Evolutionary conservation across 202 grass and related monocot genomes (phyloP), one percentile per base, ranked within the genome.

Genomic region (Panicum hallii): DNA sequence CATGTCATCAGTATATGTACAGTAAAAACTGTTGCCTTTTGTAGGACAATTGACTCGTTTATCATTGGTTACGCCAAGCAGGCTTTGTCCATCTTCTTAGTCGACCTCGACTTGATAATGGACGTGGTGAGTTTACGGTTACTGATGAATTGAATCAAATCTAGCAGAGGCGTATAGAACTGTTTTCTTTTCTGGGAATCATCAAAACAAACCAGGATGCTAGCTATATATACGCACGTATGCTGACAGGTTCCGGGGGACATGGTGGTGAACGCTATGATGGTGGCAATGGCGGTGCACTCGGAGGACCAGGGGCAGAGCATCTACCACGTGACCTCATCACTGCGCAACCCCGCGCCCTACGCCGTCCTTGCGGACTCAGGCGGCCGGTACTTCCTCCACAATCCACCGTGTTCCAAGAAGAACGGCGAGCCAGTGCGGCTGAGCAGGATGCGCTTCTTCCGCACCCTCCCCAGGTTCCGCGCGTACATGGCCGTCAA

Each of bases 221-320:
- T 22, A 20, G 3, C 2, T 42, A 3, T 11, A n/a, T n/a, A n/a
- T n/a, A n/a, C n/a, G n/a, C 57, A 11, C 7, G 14, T 36, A 36
- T 15, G 8, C 47, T 49, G 20, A 67, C 67, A 88, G 86, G 71
- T 91, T 26, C 90, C 90, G 0, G 90, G 66, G 41, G 90, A 91
- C 83, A 91, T 91, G 83, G 90, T 91, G 20, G 90, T 91, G 68
- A 91, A 86, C 57, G 86, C 83, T 42, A 88, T 77, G 52, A 74
- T 91, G 79, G 86, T 72, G 71, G 83, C 86, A 11, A 88, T 91
- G 60, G 90, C 74, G 1, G 81, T 80, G 22, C 86, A 88, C 71
- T 87, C 82, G 5, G 70, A 72, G 53, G 70, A 76, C 12, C 79
- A 44, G 17, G 79, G 62, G 47, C 84, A 86, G 52, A 63, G 60